Evolutionary conservation across 1,139 yeast genomes (phyloP), one percentile per base, ranked within the genome.

Genomic region (Saccharomyces hybrid): DNA sequence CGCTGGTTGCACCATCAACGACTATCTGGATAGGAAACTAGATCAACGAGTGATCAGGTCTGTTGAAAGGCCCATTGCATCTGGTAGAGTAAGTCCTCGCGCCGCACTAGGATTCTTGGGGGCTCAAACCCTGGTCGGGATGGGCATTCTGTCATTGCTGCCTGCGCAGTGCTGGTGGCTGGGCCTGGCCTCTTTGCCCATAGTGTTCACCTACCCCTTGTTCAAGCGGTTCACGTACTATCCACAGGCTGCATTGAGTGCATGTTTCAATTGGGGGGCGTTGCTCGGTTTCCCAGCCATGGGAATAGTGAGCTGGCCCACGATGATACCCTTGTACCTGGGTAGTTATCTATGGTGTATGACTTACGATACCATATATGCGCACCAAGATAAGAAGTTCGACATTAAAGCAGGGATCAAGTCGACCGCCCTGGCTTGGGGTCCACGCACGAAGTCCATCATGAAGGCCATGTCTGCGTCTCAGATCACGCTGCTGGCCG

Each of bases 1-100:
- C 44, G 98, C 97, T 1, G 99, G 99, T 0, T 95, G 99, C 69
- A 91, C 96, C 1, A 85, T 95, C 55, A 95, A 95, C 66, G 99
- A 95, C 70, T 75, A 91, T 53, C 75, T 85, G 68, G 99, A 95
- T 68, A 76, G 91, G 55, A 77, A 91, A 58, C 75, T 91, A 53
- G 99, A 95, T 65, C 78, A 79, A 59, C 80, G 89, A 68, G 99
- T 95, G 2, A 85, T 86, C 8, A 79, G 99, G 61, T 91, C 99
- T 0, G 79, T 84, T 54, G 89, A 84, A 64, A 77, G 99, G 62
- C 99, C 99, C 9, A 78, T 95, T 49, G 95, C 99, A 0, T 82
- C 96, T 48, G 93, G 96, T 0, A 76, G 93, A 57, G 90, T 95
- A 7, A 67, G 85, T 0, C 80, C 82, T 9, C 78, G 78, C 0